phyloP scores from a whole-genome alignment of 495 filamentous ascomycete genomes.

The Lentithecium fluviatile region DNA sequence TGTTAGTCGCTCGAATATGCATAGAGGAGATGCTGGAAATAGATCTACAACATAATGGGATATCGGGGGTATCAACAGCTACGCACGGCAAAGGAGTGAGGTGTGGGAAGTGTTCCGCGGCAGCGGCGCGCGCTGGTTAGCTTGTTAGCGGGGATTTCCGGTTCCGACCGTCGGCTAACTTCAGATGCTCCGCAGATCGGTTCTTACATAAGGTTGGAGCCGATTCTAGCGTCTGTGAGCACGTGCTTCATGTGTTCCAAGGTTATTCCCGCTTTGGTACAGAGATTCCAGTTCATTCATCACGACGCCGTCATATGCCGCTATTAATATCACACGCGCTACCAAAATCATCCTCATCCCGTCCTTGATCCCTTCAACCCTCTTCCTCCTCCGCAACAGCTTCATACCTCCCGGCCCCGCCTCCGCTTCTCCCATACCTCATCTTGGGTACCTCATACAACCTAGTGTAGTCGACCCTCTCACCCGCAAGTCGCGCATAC shows the following conservation, averaged over 20 bases:
- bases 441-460: conserved; percentile 82
- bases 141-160: no score
- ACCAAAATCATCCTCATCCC: not conserved
- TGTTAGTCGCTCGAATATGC: not conserved
- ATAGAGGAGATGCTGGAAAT: not conserved
- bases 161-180: no score
- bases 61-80: no score
- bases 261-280: no score
- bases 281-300: no score
- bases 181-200: no score
- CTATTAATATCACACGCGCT: not conserved
- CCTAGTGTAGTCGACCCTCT: conserved; percentile 76
- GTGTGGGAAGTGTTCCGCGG: no score
- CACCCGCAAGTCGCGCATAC: conserved; percentile 71
- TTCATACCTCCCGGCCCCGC: conserved; percentile 18
- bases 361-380: not conserved
- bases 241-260: no score
- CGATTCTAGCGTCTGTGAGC: no score
- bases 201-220: no score
- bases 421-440: conserved; percentile 38
- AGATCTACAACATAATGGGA: not conserved
- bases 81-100: no score
- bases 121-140: no score
- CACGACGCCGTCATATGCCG: not conserved
- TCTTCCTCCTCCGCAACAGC: conserved; percentile 33